phyloP scores from a whole-genome alignment of 2,329 filamentous ascomycete species.

The Leptodontidium sp. region DNA sequence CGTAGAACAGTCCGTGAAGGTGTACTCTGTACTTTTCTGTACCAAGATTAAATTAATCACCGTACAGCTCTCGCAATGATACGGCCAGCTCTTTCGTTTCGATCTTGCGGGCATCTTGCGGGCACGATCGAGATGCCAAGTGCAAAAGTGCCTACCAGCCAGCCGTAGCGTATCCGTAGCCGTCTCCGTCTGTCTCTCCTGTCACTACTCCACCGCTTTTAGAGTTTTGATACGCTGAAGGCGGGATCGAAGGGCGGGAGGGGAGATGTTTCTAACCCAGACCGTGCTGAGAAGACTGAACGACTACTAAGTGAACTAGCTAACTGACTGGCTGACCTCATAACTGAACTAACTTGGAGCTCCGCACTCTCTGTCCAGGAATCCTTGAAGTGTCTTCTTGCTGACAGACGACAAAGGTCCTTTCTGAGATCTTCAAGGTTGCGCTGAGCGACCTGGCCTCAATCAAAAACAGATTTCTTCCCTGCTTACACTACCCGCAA shows the following conservation, averaged over 20 bases:
- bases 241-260: slow-evolving; percentile 26
- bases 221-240: slow-evolving; percentile 27
- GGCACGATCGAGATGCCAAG: slow-evolving; percentile 28
- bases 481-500: not conserved
- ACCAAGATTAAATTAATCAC: not conserved
- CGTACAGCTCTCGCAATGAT: slow-evolving; percentile 14
- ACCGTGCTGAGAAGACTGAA: slow-evolving; percentile 10
- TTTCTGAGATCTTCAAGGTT: slow-evolving; percentile 14
- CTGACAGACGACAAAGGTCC: not conserved
- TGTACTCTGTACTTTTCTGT: not conserved
- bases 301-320: not conserved
- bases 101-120: slow-evolving; percentile 32
- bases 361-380: not conserved
- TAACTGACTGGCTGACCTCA: not conserved
- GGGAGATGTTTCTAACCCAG: slow-evolving; percentile 12
- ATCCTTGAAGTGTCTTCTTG: not conserved
- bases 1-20: no score
- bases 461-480: not conserved
- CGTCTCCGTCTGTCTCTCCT: not conserved
- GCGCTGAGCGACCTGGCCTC: not conserved
- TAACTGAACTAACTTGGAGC: not conserved
- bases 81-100: slow-evolving; percentile 25
- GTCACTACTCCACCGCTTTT: slow-evolving; percentile 29
- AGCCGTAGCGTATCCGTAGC: not conserved
- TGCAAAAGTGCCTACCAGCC: slow-evolving; percentile 4